phyloP scores from a whole-genome alignment of 345 rosid genomes.

The Eucalyptus cloeziana region DNA sequence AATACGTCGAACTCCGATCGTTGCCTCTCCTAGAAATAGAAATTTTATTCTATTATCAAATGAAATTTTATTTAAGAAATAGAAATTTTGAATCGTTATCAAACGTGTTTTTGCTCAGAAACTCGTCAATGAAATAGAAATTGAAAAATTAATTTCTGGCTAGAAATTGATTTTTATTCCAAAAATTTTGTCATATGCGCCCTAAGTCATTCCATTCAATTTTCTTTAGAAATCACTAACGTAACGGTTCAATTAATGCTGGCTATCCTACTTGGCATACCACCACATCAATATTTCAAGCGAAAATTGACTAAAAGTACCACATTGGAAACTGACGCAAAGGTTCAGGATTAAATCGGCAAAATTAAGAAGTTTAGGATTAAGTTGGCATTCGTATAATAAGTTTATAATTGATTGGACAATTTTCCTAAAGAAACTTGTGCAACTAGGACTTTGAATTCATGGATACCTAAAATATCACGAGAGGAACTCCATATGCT shows the following conservation, averaged over 20 bases:
- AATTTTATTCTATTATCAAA: too few relatives aligned
- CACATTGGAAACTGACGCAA: neutral
- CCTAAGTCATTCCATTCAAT: neutral
- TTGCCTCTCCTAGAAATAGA: too few relatives aligned
- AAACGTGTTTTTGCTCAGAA: too few relatives aligned
- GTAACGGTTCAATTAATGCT: fast-evolving
- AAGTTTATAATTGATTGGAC: neutral
- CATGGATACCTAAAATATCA: neutral
- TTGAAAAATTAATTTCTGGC: too few relatives aligned
- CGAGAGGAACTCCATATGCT: neutral
- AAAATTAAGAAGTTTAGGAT: neutral
- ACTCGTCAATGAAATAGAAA: too few relatives aligned
- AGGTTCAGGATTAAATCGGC: neutral
- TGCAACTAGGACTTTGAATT: neutral
- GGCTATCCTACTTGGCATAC: neutral
- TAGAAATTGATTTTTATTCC: too few relatives aligned
- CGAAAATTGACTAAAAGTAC: neutral
- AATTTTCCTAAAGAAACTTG: neutral
- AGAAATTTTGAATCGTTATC: too few relatives aligned
- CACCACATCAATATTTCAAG: neutral
- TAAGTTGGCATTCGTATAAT: neutral
- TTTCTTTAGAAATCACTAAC: fast-evolving
- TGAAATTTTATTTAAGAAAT: too few relatives aligned
- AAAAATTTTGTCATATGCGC: too few relatives aligned
- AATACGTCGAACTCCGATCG: too few relatives aligned